Conservation (phyloP, 2,329 filamentous ascomycete genomes). For the Pyrenochaeta sp. region DNA sequence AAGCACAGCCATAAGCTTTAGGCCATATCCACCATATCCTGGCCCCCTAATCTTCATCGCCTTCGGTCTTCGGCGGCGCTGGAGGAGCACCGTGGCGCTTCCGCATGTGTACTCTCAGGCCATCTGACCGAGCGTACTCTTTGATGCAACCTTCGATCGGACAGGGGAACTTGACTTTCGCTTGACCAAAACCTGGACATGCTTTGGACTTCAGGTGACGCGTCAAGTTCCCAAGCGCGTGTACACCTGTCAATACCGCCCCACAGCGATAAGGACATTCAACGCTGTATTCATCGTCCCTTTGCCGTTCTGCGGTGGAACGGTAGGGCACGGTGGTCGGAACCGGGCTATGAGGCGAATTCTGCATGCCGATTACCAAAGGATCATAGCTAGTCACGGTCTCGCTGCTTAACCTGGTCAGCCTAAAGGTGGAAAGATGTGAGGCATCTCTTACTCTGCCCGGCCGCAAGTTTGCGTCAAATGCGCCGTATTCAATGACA, state of each 20-base stretch:
- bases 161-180: conserved; percentile 25
- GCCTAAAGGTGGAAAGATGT: background rate
- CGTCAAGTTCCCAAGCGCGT: conserved; percentile 40
- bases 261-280: conserved; percentile 35
- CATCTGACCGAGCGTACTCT: conserved; percentile 39
- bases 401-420: background rate
- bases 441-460: background rate
- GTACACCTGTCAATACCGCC: conserved; percentile 28
- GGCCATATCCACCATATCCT: background rate
- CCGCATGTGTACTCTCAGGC: conserved; percentile 26
- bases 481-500: background rate
- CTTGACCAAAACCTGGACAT: conserved; percentile 26
- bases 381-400: background rate
- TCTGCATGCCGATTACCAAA: background rate
- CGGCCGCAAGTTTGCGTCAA: background rate
- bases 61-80: conserved; percentile 3
- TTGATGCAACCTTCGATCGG: conserved; percentile 27
- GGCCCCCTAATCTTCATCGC: background rate
- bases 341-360: background rate
- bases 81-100: conserved; percentile 23
- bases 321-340: background rate
- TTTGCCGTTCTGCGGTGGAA: background rate
- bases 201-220: conserved; percentile 36
- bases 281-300: conserved; percentile 11
- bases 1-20: background rate